phyloP scores from a whole-genome alignment of 495 filamentous ascomycete species.

The Beverwykella pulmonaria region DNA sequence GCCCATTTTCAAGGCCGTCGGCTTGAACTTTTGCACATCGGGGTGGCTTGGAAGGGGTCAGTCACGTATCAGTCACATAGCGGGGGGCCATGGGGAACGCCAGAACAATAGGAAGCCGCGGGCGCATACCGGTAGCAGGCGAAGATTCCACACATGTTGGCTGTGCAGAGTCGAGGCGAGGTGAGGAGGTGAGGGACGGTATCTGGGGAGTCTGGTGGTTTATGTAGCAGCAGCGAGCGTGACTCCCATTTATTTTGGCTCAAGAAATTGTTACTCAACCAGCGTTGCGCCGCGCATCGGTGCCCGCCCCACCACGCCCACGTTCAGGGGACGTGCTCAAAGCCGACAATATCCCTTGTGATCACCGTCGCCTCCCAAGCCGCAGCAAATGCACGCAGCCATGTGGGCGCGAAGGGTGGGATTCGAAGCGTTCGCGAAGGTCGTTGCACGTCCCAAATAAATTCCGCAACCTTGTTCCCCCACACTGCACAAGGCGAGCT shows the following conservation, averaged over 20 bases:
- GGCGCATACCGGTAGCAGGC: slow-evolving; percentile 80
- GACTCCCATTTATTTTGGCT: not conserved
- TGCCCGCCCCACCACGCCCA: slow-evolving; percentile 16
- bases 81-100: slow-evolving; percentile 37
- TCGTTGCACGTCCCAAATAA: slow-evolving; percentile 10
- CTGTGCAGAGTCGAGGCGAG: slow-evolving; percentile 7
- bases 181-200: not conserved
- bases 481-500: slow-evolving; percentile 13
- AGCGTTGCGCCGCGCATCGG: not conserved
- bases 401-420: slow-evolving; percentile 13
- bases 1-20: slow-evolving; percentile 89
- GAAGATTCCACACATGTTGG: slow-evolving; percentile 73
- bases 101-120: not conserved
- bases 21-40: slow-evolving; percentile 95
- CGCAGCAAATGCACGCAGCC: not conserved
- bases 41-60: slow-evolving; percentile 69
- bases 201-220: slow-evolving; percentile 11
- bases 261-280: slow-evolving; percentile 27
- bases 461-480: slow-evolving; percentile 22
- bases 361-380: not conserved
- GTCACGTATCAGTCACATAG: slow-evolving; percentile 39
- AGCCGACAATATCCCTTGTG: slow-evolving; percentile 9
- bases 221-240: slow-evolving; percentile 26
- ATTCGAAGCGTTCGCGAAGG: slow-evolving; percentile 17
- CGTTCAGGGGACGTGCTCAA: slow-evolving; percentile 3